Evolutionary conservation across 352 stramenopile species (phyloP).

Genomic region (Phytophthora hybrid): DNA sequence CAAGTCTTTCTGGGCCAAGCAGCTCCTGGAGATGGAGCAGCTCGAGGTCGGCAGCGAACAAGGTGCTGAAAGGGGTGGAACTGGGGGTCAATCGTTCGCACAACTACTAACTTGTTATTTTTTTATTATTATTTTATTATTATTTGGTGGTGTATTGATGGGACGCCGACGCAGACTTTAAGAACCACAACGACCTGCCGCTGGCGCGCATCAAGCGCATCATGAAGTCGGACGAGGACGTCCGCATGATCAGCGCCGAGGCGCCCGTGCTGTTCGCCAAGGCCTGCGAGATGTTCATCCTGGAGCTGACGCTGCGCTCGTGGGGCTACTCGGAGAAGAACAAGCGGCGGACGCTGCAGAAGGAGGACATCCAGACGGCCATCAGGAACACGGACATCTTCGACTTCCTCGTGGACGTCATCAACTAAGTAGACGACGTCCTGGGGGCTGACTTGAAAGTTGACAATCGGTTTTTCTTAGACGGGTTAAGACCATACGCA

Average conservation of each 20-base stretch:
- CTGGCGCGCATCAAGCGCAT: slow-evolving; percentile 99
- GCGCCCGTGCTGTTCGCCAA: slow-evolving; percentile 99
- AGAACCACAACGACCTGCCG: slow-evolving; percentile 99
- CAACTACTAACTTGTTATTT: not conserved
- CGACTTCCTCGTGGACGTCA: slow-evolving; percentile 98
- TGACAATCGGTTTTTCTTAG: slow-evolving; percentile 3
- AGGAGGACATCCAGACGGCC: slow-evolving; percentile 98
- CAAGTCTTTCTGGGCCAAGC: slow-evolving; percentile 94
- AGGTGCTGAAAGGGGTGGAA: slow-evolving; percentile 53
- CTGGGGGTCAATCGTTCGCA: too few relatives aligned
- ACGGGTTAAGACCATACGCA: slow-evolving; percentile 1
- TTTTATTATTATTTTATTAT: slow-evolving; percentile 3
- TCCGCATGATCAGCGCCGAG: slow-evolving; percentile 99
- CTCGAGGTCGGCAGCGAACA: slow-evolving; percentile 94
- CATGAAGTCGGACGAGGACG: slow-evolving; percentile 99
- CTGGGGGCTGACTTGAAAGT: not conserved
- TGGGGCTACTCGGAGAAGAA: slow-evolving; percentile 91
- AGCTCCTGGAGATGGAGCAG: slow-evolving; percentile 92
- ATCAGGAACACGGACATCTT: slow-evolving; percentile 99
- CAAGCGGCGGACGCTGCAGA: slow-evolving; percentile 95
- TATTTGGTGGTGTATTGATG: not conserved
- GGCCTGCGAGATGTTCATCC: slow-evolving; percentile 99
- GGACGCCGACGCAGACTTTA: slow-evolving; percentile 90
- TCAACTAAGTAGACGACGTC: slow-evolving; percentile 68
- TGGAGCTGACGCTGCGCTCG: slow-evolving; percentile 97